phyloP scores from a whole-genome alignment of 495 filamentous ascomycete species.

The Penicillium parvum region DNA sequence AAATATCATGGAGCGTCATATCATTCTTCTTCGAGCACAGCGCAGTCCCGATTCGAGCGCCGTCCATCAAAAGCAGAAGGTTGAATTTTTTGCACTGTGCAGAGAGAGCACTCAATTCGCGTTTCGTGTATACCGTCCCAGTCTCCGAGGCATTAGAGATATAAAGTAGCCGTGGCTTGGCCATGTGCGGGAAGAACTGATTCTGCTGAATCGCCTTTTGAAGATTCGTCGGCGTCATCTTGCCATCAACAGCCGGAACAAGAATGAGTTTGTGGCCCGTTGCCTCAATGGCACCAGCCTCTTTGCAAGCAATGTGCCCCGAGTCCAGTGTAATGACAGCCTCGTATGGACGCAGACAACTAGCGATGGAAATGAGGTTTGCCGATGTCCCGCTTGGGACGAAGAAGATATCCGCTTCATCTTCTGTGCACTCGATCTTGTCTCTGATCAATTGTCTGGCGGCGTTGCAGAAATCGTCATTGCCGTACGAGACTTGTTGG shows the following conservation, averaged over 20 bases:
- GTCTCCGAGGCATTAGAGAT: constrained; percentile 43
- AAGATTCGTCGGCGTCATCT: constrained; percentile 36
- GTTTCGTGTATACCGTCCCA: constrained; percentile 38
- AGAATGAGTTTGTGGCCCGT: constrained; percentile 44
- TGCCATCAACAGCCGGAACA: constrained; percentile 35
- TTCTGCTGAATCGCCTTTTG: constrained; percentile 34
- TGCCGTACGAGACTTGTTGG: constrained; percentile 41
- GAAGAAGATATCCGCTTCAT: constrained; percentile 42
- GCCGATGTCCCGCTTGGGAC: constrained; percentile 43
- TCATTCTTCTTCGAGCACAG: constrained; percentile 31
- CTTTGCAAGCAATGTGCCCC: constrained; percentile 41
- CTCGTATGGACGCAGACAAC: constrained; percentile 41
- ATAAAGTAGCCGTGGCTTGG: constrained; percentile 41
- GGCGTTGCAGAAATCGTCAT: constrained; percentile 30
- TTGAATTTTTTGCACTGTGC: constrained; percentile 30
- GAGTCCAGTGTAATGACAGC: constrained; percentile 39
- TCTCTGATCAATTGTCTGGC: constrained; percentile 32
- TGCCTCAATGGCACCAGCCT: constrained; percentile 43
- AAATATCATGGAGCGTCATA: constrained; percentile 34
- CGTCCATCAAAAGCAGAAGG: constrained; percentile 39
- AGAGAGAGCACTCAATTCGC: constrained; percentile 29
- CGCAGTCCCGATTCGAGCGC: constrained; percentile 39
- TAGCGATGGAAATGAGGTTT: constrained; percentile 43
- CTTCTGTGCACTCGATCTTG: constrained; percentile 26
- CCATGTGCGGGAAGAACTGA: constrained; percentile 42